phyloP scores from a whole-genome alignment of 108 stramenopile genomes.

The Mayamaea pseudoterrestris region DNA sequence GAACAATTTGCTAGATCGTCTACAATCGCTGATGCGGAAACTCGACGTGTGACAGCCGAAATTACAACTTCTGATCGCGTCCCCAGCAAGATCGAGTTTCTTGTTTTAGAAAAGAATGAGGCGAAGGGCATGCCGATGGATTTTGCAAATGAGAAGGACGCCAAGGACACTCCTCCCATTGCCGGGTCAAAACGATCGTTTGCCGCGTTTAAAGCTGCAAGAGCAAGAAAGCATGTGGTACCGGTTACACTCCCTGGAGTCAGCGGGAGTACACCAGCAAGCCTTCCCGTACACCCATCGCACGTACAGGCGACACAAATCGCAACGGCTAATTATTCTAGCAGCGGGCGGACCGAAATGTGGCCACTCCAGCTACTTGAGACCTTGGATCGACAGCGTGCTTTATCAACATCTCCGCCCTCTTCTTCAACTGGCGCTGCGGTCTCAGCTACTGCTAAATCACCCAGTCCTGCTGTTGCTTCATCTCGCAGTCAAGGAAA shows the following conservation, averaged over 20 bases:
- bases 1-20: neutral
- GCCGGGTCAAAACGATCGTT: slow-evolving; percentile 6
- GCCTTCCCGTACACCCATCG: slow-evolving; percentile 51
- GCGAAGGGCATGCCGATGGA: neutral
- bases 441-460: too few species aligned
- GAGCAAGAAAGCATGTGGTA: slow-evolving; percentile 20
- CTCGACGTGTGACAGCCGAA: neutral
- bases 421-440: too few species aligned
- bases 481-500: too few species aligned
- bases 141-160: neutral
- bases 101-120: neutral
- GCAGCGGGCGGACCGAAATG: slow-evolving; percentile 46
- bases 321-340: slow-evolving; percentile 31
- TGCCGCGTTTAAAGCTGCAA: slow-evolving; percentile 11
- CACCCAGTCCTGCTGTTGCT: too few species aligned
- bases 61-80: neutral
- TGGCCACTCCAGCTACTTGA: slow-evolving; percentile 75
- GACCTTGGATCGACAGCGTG: slow-evolving; percentile 39
- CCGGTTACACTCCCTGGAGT: slow-evolving; percentile 39
- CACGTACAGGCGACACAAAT: slow-evolving; percentile 56
- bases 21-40: too few species aligned
- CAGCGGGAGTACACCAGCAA: slow-evolving; percentile 15
- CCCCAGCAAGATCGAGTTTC: neutral
- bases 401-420: too few species aligned
- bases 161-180: neutral